Evolutionary conservation across 129 eudicot species (phyloP), one percentile per base, ranked within the genome.

Genomic region (Flaveria brownii): DNA sequence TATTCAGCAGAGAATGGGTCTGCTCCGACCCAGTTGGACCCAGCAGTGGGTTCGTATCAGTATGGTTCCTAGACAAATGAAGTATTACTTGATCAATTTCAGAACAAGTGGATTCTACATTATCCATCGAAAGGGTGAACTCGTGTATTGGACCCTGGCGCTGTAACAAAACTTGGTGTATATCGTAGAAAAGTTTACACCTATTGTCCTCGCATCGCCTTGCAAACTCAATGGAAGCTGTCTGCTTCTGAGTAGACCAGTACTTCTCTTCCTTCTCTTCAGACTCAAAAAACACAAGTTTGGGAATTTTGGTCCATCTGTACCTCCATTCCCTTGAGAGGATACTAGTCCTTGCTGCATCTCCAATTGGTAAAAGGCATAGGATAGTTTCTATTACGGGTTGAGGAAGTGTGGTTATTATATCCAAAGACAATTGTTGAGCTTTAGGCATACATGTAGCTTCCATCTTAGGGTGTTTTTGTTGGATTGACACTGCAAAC

Each of bases 241-340:
- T 18, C 3, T 18, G 62, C 25, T 56, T 18, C 26, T 6, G 10
- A 56, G 2, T 22, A 10, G 33, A n/a, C 61, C 9, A 1, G 3
- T 9, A 3, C 23, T 0, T 25, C 6, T 1, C 61, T 49, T n/a
- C 17, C 15, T n/a, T 6, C 22, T 2, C 23, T 4, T 4, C 6
- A n/a, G 9, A 52, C 20, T 17, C 0, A 6, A 1, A 52, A 52
- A 65, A 57, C 36, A 9, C 36, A 9, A 57, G 64, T 22, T 57
- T 22, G 23, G 64, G 64, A 20, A 57, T 10, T 57, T 57, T 18
- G 64, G 64, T 57, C 64, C 64, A 57, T 22, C 23, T 57, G 6
- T 80, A 51, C 41, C 73, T 72, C 78, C 83, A 80, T 23, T 70
- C 49, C 60, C 20, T 70, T 11, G 74, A 70, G 41, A 70, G 54